Percentiles rank a stretch among this genome's conserved stretches.
Evolutionary conservation across 2,329 filamentous ascomycete species (phyloP).

Genomic region (Sporothrix curviconia): DNA sequence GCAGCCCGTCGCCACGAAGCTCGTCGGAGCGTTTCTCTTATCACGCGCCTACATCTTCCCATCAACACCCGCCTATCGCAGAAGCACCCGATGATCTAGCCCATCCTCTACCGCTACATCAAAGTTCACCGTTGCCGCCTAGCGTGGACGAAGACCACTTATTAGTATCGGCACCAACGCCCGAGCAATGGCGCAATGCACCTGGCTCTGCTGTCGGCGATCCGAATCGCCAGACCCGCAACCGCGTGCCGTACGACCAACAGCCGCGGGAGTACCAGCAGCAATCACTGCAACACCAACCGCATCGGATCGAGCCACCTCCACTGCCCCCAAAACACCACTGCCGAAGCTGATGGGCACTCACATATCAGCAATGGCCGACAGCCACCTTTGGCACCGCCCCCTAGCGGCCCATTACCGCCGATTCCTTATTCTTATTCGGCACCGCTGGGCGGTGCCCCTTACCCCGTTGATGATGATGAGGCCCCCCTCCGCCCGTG

Average conservation of each 20-base stretch:
- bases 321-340: constrained; percentile 70
- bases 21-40: constrained; percentile 40
- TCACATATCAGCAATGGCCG: constrained; percentile 26
- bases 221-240: background rate
- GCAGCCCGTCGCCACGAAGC: constrained; percentile 42
- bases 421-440: constrained; percentile 69
- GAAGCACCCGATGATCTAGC: constrained; percentile 22
- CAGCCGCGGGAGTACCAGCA: constrained; percentile 35
- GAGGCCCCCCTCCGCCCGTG: constrained; percentile 78
- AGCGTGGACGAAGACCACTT: constrained; percentile 41
- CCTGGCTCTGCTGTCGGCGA: constrained; percentile 20
- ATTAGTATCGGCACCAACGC: constrained; percentile 50
- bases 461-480: constrained; percentile 74
- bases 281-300: constrained; percentile 22
- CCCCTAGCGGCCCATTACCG: constrained; percentile 37
- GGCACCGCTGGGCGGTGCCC: constrained; percentile 47
- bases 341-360: constrained; percentile 45
- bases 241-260: constrained; percentile 38
- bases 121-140: constrained; percentile 16
- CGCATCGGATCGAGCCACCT: constrained; percentile 53
- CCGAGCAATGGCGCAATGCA: constrained; percentile 51
- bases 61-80: constrained; percentile 25
- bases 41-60: constrained; percentile 24
- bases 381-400: background rate
- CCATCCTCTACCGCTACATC: constrained; percentile 28